phyloP scores from a whole-genome alignment of 345 rosid species.

The Aegle marmelos region DNA sequence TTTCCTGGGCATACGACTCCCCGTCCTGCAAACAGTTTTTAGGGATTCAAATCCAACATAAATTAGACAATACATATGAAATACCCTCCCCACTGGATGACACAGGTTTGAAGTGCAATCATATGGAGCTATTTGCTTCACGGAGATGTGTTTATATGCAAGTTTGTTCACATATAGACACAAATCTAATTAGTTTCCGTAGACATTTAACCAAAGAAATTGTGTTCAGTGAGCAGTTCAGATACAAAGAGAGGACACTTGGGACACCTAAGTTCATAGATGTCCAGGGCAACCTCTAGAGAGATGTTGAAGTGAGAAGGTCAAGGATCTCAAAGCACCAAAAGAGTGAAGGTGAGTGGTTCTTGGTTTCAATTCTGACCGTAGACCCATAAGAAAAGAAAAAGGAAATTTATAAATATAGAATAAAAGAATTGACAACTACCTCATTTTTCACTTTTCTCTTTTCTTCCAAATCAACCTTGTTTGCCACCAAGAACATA shows the following conservation, averaged over 20 bases:
- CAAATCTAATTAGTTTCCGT: background rate
- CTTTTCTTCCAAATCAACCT: constrained; percentile 66
- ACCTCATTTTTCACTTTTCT: constrained; percentile 65
- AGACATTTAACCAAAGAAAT: background rate
- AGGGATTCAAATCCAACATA: background rate
- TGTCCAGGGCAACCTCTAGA: background rate
- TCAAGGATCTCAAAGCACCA: background rate
- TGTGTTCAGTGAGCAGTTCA: background rate
- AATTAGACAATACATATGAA: background rate
- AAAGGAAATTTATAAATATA: background rate
- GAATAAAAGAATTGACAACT: background rate
- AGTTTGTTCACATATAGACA: background rate
- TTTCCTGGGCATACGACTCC: constrained; percentile 61
- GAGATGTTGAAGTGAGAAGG: background rate
- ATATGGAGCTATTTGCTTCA: background rate
- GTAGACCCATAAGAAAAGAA: background rate
- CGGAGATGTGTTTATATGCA: background rate
- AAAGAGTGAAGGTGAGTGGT: background rate
- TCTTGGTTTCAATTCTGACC: background rate
- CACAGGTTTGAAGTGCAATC: background rate
- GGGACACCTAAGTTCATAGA: background rate
- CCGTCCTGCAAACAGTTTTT: constrained; percentile 47
- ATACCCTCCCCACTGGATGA: background rate
- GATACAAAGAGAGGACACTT: background rate
- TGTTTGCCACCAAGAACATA: constrained; percentile 72